Percentiles rank a stretch among this genome's conserved stretches.
Conservation (phyloP, 345 rosid genomes). For the Eutrema japonicum region DNA sequence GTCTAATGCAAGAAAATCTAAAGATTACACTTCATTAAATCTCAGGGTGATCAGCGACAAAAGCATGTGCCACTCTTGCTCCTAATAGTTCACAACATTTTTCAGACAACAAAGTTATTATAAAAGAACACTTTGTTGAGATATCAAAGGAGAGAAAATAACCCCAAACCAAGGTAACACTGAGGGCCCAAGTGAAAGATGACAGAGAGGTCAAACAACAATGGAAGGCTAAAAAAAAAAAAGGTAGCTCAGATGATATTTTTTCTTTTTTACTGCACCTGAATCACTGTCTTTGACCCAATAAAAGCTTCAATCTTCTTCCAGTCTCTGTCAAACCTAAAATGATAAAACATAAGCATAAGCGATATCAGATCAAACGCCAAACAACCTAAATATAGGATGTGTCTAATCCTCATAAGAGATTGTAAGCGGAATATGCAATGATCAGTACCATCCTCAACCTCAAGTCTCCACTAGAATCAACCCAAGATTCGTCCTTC, state of each 20-base stretch:
- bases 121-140: conserved; percentile 11
- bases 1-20: conserved; percentile 18
- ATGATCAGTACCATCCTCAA: conserved; percentile 20
- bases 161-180: conserved; percentile 21
- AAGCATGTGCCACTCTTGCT: conserved; percentile 29
- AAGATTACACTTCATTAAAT: conserved; percentile 8
- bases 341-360: conserved; percentile 30
- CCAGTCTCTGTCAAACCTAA: conserved; percentile 93
- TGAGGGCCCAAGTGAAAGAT: conserved; percentile 34
- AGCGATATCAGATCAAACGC: not conserved
- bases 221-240: not conserved
- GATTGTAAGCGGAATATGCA: not conserved
- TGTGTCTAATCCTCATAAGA: not conserved
- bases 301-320: conserved; percentile 89
- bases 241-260: conserved; percentile 6
- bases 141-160: conserved; percentile 31
- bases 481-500: conserved; percentile 8
- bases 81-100: conserved; percentile 21
- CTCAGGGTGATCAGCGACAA: conserved; percentile 3
- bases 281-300: conserved; percentile 89
- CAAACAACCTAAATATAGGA: conserved; percentile 21
- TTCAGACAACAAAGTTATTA: conserved; percentile 9
- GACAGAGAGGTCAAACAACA: conserved; percentile 1
- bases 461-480: not conserved
- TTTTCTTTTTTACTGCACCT: conserved; percentile 50